Evolutionary conservation across 1,284 basidiomycete genomes (phyloP), one percentile per base, ranked within the genome.

Genomic region (Ustilago curta): DNA sequence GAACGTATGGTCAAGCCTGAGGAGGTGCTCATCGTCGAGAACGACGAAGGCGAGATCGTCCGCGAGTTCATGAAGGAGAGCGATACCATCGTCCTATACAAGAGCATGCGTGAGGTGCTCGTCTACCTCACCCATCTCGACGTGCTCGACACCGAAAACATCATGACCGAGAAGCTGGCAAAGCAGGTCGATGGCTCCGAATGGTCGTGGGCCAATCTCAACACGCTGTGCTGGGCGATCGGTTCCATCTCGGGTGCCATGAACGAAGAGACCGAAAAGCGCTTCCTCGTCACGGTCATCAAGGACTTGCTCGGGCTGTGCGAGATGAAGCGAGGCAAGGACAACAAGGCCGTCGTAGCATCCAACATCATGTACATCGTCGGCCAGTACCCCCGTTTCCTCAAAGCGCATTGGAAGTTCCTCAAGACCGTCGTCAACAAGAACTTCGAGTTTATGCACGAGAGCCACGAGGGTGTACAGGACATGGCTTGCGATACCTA

Each of bases 321-420:
- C 84, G 97, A 99, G 87, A 95, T 97, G 87, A 99, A 99, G 87
- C 92, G 96, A 57, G 97, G 97, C 54, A 99, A 99, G 87, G 97
- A 99, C 87, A 99, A 99, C 90, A 99, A 99, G 86, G 97, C 97
- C 1, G 95, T 99, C 69, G 97, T 99, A 70, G 97, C 97, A 2
- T 98, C 96, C 43, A 95, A 99, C 85, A 99, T 99, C 87, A 99
- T 99, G 97, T 99, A 99, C 87, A 99, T 99, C 82, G 97, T 99
- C 79, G 97, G 97, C 55, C 97, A 99, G 87, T 99, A 99, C 85
- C 97, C 97, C 54, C 91, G 97, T 35, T 99, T 99, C 91, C 90
- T 99, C 83, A 99, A 99, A 86, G 97, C 97, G 23, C 97, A 99
- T 86, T 99, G 97, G 97, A 99, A 98, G 87, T 99, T 99, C 90